Base-by-base conservation (phyloP, 2,329 filamentous ascomycete genomes). In the Tympanopsis confertula region DNA sequence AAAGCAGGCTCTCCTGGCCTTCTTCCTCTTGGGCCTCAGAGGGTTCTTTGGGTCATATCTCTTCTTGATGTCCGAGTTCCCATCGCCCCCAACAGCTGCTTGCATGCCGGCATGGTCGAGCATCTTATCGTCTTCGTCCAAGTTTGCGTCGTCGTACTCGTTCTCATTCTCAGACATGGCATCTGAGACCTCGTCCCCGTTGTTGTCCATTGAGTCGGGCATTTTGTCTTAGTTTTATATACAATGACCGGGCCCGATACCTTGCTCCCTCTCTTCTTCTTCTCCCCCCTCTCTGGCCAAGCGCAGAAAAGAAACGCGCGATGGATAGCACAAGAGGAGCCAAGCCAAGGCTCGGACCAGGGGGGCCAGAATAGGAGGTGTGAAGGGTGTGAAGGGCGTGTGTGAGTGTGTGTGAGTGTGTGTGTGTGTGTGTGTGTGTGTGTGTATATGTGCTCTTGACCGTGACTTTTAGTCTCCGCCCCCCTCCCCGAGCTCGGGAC, bases 1-100 rank as follows among this genome's bases (percentile, higher is more conserved):
- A 73, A 83, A 94, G 61, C 91, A 98, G 40, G 91, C 91, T 58
- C 91, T 74, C 49, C 89, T 77, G 26, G 91, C 91, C 71, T 98
- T 98, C 70, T 96, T 98, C 52, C 91, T 77, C 49, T 88, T 73
- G 14, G 91, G 89, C 42, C 91, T 78, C 52, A 82, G 70, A 40
- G 89, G 88, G 57, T 96, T 91, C 61, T 96, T 96, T 39, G 87
- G 77, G 63, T 85, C 71, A 56, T 78, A 70, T 61, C 80, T 82
- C 61, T 82, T 83, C 61, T 78, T 78, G 41, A 65, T 57, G 50
- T 73, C 67, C 41, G 60, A 62, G 44, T 55, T 47, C 44, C 59
- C 62, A 45, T 67, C 62, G 45, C 67, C 61, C 48, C 61, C 58
- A 33, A 54, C 51, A 43, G 65, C 60, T 39, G 59, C 57, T 36